phyloP scores from a whole-genome alignment of 73 alveolate species.

The Paramecium primaurelia region DNA sequence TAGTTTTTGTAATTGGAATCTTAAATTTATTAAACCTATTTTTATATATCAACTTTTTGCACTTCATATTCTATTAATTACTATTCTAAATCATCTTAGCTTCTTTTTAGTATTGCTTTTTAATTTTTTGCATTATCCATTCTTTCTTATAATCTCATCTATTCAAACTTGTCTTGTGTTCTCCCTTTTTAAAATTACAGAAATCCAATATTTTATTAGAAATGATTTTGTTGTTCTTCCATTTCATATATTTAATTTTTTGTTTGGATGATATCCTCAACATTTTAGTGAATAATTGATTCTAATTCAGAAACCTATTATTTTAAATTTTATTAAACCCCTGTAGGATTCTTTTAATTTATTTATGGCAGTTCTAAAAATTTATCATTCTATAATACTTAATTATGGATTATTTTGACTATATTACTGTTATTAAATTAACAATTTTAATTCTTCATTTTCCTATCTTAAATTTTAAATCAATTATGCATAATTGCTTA shows the following conservation, averaged over 20 bases:
- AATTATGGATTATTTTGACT: background rate
- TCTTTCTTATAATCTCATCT: background rate
- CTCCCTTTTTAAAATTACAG: background rate
- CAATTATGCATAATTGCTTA: slow-evolving; percentile 93
- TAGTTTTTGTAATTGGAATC: background rate
- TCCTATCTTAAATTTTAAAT: slow-evolving; percentile 89
- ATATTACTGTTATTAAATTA: background rate
- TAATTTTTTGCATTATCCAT: no score
- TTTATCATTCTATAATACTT: background rate
- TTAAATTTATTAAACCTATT: background rate
- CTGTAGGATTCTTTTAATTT: background rate
- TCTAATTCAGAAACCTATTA: background rate
- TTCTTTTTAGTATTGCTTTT: background rate
- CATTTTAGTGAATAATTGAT: background rate
- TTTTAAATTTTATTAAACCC: background rate
- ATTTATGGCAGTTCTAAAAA: background rate
- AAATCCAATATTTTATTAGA: background rate
- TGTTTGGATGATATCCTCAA: background rate
- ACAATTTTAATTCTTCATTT: slow-evolving; percentile 40
- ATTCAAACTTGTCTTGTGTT: slow-evolving; percentile 1
- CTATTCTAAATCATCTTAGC: background rate
- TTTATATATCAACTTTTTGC: background rate
- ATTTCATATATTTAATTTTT: background rate
- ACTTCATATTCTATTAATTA: slow-evolving; percentile 5
- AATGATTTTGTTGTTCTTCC: slow-evolving; percentile 5